Evolutionary conservation across 441 rosid species (phyloP), one percentile per base, ranked within the genome.

Genomic region (Corymbia citriodora): DNA sequence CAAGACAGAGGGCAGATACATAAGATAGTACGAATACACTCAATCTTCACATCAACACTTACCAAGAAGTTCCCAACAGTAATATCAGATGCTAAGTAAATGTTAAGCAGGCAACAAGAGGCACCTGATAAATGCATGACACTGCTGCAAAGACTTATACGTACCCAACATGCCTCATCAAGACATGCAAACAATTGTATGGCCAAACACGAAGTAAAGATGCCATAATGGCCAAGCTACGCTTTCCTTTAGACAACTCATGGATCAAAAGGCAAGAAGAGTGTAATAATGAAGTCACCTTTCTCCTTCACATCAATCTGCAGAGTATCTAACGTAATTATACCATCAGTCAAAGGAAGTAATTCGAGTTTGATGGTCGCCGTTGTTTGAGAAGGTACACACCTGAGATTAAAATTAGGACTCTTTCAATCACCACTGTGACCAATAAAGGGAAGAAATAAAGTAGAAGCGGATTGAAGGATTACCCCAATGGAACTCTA

Each of bases 401-500:
- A 93, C 92, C 99, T 97, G 98, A 93, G 92, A 70, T 59, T 90
- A 87, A 90, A 81, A 93, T 92, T 85, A 82, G 40, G 29, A 82
- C 54, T 82, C 50, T 17, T 57, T 92, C 63, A 95, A 61, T 65
- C 91, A 82, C 36, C 36, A 63, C 90, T 65, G 87, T 88, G 65
- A 72, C 83, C 79, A 31, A 63, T 29, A 61, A 86, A 11, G 18
- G 27, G 50, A 40, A 70, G 88, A 88, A 55, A 89, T 65, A 87
- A 90, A 63, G 88, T n/a, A 90, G 87, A 54, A 89, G 45, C 88
- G 57, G 49, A 91, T 61, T 36, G 90, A 89, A 52, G 87, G 74
- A 86, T 93, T 97, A 98, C 99, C 99, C 99, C 82, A 98, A 92
- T 61, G 99, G 99, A 92, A 98, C 99, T 96, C 99, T 96, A 94